A percentile compares a stretch with the other conserved stretches of the same genome.
Evolutionary conservation across 1,284 basidiomycete genomes (phyloP).

Genomic region (Moniliella sp.): DNA sequence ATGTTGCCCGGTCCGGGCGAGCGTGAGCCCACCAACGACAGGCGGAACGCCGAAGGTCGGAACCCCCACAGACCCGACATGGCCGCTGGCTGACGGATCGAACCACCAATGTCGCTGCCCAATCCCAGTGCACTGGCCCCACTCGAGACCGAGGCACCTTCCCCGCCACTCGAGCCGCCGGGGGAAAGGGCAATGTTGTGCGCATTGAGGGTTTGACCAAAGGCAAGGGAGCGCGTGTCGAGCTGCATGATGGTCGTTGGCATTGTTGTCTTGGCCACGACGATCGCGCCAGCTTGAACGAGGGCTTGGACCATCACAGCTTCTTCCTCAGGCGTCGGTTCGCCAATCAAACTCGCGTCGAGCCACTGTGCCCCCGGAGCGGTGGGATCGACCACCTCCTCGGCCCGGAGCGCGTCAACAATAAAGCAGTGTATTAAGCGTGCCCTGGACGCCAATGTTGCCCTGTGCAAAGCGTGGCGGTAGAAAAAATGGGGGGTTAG

Average conservation of each 20-base stretch:
- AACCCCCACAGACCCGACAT: conserved; percentile 10
- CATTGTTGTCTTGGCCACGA: conserved; percentile 16
- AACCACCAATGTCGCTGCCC: conserved; percentile 16
- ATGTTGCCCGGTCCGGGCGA: conserved; percentile 12
- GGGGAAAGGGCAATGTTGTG: conserved; percentile 11
- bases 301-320: conserved; percentile 6
- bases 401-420: background rate
- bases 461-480: too few species aligned
- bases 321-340: conserved; percentile 1
- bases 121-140: conserved; percentile 10
- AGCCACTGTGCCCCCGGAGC: background rate
- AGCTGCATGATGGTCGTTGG: conserved; percentile 19
- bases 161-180: conserved; percentile 14
- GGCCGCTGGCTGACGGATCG: conserved; percentile 10
- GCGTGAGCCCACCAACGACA: conserved; percentile 7
- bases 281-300: conserved; percentile 8
- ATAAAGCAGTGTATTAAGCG: too few species aligned
- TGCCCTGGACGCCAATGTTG: too few species aligned
- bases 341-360: too few species aligned
- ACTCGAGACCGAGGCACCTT: conserved; percentile 8
- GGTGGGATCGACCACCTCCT: background rate
- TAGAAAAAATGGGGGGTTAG: too few species aligned
- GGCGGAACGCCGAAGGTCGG: conserved; percentile 6
- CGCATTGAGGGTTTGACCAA: conserved; percentile 16
- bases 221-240: conserved; percentile 11